Evolutionary conservation across 768 basidiomycete species (phyloP), one percentile per base, ranked within the genome.

Genomic region (Tubosaeta sp.): DNA sequence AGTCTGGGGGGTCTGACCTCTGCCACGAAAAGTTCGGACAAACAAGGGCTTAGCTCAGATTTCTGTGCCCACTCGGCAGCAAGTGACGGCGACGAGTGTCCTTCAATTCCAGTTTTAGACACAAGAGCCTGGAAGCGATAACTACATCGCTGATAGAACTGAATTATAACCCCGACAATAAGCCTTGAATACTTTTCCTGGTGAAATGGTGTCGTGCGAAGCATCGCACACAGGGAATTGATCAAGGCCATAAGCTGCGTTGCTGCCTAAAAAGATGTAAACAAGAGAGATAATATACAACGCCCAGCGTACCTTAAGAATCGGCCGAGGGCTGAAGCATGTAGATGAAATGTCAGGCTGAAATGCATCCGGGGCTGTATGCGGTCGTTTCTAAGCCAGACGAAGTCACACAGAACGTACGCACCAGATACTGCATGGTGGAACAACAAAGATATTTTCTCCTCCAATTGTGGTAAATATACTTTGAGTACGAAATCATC

Each of bases 91-190:
- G 73, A 69, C 27, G 55, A 48, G 47, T 79, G 65, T 52, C 81
- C 81, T 33, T 68, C 67, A 14, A 62, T 38, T 16, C 70, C 73
- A n/a, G 57, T 58, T 32, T 65, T 61, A 4, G 81, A 75, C 12
- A 88, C 85, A 32, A 90, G 72, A 63, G 82, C 80, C 56, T 92
- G 87, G 66, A 91, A 97, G 35, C 85, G 79, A 62, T 93, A 87
- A 59, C 90, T 92, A 59, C 93, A 97, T 26, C 88, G 83, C 65
- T 97, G 92, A 62, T 97, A 97, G 65, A 95, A 97, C 67, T 97
- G 94, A 37, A 95, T 92, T 52, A 97, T 88, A 49, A 98, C 88
- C 14, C 88, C 86, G 31, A 98, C 80, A 52, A 98, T 95, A 29
- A 98, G 75, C n/a, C 92, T 82, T 16, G 91, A 86, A 66, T 97